Percentiles rank a stretch among this genome's conserved stretches.
These are phyloP conservation scores for Boletus sp. DNA, from an alignment of 768 basidiomycete species.

Conservation along the genomic window DNA sequence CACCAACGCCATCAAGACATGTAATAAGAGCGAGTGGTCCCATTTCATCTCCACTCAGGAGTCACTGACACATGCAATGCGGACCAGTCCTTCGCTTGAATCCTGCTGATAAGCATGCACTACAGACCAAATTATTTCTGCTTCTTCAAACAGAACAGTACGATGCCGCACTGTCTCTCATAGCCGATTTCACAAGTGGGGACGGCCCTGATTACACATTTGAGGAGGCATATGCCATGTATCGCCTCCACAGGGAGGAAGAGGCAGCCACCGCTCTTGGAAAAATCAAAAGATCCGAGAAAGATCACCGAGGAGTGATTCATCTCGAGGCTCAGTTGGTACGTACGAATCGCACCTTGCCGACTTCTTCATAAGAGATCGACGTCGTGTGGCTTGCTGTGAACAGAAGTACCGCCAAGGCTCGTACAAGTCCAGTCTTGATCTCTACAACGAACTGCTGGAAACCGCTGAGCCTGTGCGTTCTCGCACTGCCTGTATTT, in stretches of 20 bases:
- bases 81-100: constrained; percentile 64
- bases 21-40: constrained; percentile 73
- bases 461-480: constrained; percentile 75
- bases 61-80: constrained; percentile 16
- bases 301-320: constrained; percentile 56
- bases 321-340: constrained; percentile 91
- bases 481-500: constrained; percentile 17
- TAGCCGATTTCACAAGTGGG: constrained; percentile 29
- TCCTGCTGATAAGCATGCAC: constrained; percentile 65
- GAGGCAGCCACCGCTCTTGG: constrained; percentile 59
- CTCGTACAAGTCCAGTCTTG: constrained; percentile 66
- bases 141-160: constrained; percentile 87
- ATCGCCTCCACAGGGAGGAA: constrained; percentile 73
- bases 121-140: constrained; percentile 82
- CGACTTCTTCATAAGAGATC: constrained; percentile 21
- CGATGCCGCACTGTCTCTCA: constrained; percentile 58
- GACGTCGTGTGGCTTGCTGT: constrained; percentile 9
- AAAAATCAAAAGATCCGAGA: constrained; percentile 41
- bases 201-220: constrained; percentile 37
- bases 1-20: constrained; percentile 82
- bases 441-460: constrained; percentile 77
- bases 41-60: constrained; percentile 21
- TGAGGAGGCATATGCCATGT: constrained; percentile 80
- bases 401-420: constrained; percentile 75
- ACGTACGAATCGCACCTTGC: constrained; percentile 26